Evolutionary conservation across 805 yeast genomes (phyloP), one percentile per base, ranked within the genome.

Genomic region (Kluyveromyces lactis): DNA sequence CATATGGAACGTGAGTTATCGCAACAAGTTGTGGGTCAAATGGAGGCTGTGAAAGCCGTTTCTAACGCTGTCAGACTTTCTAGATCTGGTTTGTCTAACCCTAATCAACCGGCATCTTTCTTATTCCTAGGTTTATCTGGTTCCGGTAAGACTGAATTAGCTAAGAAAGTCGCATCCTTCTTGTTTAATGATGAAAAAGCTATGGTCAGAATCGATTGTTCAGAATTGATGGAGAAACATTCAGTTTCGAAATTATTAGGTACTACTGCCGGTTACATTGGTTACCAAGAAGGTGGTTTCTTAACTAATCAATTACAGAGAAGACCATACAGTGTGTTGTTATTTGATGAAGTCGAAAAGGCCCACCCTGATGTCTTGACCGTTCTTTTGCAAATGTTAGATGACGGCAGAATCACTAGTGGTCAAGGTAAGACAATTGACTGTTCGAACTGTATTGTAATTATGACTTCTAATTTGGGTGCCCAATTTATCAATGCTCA

Each of bases 351-450:
- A 67, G 95, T 92, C 41, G 98, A 92, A 60, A 92, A 92, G 65
- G 98, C 98, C 13, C 95, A 95, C 5, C 98, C 98, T 1, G 97
- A 90, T 60, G 98, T 92, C 2, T 70, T 90, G 57, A 92, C 96
- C 7, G 82, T 92, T 16, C 70, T 92, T 54, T 71, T 92, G 50
- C 98, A 92, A 64, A 77, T 92, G 67, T 69, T 92, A 45, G 98
- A 92, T 56, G 98, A 92, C 64, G 98, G 98, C 58, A 79, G 96
- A 64, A 79, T 92, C 46, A 86, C 97, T 12, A 83, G 95, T 13
- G 86, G 95, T 39, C 86, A 84, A 56, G 98, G 98, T 57, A 89
- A 90, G 54, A 78, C 86, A 28, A 81, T 92, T 52, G 89, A 89
- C 66, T 90, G 95, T 49, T 81, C 96, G 36, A 92, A 92, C 63